Percentiles rank a stretch among this genome's conserved stretches.
These are phyloP conservation scores for Hirschioporus abietinus DNA, from an alignment of 768 basidiomycete species.

Conservation along the genomic window DNA sequence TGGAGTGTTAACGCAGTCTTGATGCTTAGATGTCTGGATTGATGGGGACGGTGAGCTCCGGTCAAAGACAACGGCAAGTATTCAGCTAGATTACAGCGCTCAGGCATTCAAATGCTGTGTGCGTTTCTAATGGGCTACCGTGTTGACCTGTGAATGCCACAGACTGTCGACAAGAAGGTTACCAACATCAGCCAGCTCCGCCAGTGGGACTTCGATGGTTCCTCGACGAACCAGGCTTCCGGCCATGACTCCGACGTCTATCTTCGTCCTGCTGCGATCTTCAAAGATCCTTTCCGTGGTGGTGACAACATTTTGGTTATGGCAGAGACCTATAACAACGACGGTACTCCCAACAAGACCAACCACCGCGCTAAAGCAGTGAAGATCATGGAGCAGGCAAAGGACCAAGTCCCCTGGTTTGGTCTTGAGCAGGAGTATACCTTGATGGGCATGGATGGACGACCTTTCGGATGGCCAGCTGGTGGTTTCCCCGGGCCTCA, in stretches of 20 bases:
- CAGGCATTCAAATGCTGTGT: background rate
- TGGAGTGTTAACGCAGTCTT: conserved; percentile 11
- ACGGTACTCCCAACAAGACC: conserved; percentile 95
- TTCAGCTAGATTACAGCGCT: conserved; percentile 2
- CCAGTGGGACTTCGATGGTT: conserved; percentile 99
- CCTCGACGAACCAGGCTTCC: conserved; percentile 95
- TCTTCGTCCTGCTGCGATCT: conserved; percentile 94
- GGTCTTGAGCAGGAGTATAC: conserved; percentile 99
- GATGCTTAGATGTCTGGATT: conserved; percentile 85
- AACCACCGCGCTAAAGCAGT: conserved; percentile 92
- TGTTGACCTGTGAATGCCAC: conserved; percentile 8
- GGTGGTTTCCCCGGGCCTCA: conserved; percentile 99
- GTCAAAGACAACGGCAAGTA: conserved; percentile 87
- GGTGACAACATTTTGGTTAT: conserved; percentile 97
- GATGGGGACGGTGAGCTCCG: conserved; percentile 93
- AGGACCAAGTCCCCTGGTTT: conserved; percentile 85
- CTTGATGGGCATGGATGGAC: conserved; percentile 87
- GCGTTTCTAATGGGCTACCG: background rate
- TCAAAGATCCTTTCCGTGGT: conserved; percentile 99
- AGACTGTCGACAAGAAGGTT: conserved; percentile 87
- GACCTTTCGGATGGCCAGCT: conserved; percentile 95
- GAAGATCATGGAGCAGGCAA: conserved; percentile 93
- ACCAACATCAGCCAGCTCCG: conserved; percentile 88
- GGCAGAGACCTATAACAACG: conserved; percentile 97
- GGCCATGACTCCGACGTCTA: conserved; percentile 96